phyloP scores from a whole-genome alignment of 2,329 filamentous ascomycete species.

The Claviceps pazoutovae region DNA sequence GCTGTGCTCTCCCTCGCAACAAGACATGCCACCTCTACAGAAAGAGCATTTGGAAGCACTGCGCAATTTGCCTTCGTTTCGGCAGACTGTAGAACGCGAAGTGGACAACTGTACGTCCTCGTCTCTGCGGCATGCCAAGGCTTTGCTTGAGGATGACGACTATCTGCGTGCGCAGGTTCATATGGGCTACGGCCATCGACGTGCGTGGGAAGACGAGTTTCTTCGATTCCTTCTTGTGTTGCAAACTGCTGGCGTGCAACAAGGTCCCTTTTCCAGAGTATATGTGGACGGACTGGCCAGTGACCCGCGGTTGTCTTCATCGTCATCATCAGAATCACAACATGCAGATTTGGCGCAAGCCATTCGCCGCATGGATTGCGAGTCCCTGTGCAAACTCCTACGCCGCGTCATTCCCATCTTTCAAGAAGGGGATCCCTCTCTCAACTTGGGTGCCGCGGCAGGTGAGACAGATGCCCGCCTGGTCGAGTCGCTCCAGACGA shows the following conservation, averaged over 20 bases:
- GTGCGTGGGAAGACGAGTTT: constrained; percentile 28
- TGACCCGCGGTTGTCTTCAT: constrained; percentile 32
- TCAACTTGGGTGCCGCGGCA: constrained; percentile 20
- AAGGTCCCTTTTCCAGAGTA: constrained; percentile 34
- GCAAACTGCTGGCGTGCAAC: constrained; percentile 21
- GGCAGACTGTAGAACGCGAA: constrained; percentile 32
- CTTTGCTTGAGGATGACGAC: constrained; percentile 46
- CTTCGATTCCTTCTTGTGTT: constrained; percentile 36
- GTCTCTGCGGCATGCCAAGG: constrained; percentile 28
- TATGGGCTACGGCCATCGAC: constrained; percentile 14
- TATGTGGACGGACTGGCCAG: constrained; percentile 48
- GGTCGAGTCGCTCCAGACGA: constrained; percentile 21
- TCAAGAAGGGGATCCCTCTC: constrained; percentile 22
- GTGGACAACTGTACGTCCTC: constrained; percentile 28
- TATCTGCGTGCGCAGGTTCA: constrained; percentile 34
- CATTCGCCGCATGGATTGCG: constrained; percentile 41
- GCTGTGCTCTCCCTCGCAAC: constrained; percentile 30
- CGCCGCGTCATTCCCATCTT: constrained; percentile 15
- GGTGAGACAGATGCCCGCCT: constrained; percentile 19
- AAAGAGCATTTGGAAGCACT: constrained; percentile 52
- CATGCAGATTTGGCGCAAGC: constrained; percentile 40
- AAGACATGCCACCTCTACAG: constrained; percentile 26
- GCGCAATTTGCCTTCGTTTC: constrained; percentile 57
- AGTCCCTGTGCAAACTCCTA: constrained; percentile 15
- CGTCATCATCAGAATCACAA: constrained; percentile 13